Evolutionary conservation across 2,329 filamentous ascomycete species (phyloP).

Genomic region (Xenosphaeropsis pyriputrescens): DNA sequence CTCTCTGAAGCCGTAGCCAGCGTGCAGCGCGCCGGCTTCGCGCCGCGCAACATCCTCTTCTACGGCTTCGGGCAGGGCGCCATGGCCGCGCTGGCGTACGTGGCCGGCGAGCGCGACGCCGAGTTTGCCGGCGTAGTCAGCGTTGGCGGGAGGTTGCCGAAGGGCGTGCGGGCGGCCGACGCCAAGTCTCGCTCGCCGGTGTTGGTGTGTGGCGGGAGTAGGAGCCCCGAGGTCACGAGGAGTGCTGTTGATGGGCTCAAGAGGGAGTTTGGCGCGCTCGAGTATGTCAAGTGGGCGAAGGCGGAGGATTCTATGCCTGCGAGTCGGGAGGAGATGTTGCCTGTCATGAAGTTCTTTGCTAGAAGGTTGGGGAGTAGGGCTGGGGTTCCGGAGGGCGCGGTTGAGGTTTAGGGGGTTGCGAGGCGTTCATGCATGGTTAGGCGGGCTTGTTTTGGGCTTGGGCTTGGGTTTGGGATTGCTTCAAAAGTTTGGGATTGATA

Average conservation of each 20-base stretch:
- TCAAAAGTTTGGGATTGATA: no score
- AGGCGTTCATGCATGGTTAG: no score
- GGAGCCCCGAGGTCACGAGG: conserved; percentile 40
- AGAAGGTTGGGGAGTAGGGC: conserved; percentile 41
- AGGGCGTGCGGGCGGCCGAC: conserved; percentile 29
- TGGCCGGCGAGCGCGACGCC: conserved; percentile 8
- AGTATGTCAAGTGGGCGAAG: conserved; percentile 55
- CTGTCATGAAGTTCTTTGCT: conserved; percentile 75
- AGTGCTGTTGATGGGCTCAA: conserved; percentile 50
- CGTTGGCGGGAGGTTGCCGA: conserved; percentile 44
- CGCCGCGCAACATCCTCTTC: conserved; percentile 31
- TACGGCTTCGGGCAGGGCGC: conserved; percentile 42
- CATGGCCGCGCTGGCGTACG: conserved; percentile 33
- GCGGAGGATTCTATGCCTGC: conserved; percentile 70
- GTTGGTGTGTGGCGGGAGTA: conserved; percentile 41
- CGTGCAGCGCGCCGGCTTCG: conserved; percentile 27
- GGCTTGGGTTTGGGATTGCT: no score
- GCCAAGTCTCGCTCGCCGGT: conserved; percentile 48
- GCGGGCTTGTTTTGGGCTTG: no score
- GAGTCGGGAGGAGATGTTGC: conserved; percentile 72
- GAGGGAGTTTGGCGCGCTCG: conserved; percentile 49
- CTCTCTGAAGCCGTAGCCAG: conserved; percentile 28
- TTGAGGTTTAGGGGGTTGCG: conserved; percentile 23
- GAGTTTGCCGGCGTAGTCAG: conserved; percentile 45
- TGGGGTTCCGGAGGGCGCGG: conserved; percentile 34